A percentile compares a stretch with the other conserved stretches of the same genome.
These are phyloP conservation scores for Kalmusia sp. DNA, from an alignment of 2,329 filamentous ascomycete genomes.

Conservation along the genomic window DNA sequence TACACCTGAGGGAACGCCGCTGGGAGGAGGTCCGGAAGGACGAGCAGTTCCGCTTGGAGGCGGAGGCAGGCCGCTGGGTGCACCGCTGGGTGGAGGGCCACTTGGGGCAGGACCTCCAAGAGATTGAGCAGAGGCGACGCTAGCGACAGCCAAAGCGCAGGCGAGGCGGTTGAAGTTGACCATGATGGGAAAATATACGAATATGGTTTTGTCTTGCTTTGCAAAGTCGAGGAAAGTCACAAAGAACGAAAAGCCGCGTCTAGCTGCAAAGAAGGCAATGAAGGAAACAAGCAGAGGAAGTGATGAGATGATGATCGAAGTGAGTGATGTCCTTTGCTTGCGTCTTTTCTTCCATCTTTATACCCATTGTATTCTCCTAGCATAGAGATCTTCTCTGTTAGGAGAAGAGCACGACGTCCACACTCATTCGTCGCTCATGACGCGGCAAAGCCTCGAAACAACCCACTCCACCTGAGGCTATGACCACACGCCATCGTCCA, in stretches of 20 bases:
- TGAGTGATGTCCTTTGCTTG: too few relatives aligned
- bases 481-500: too few relatives aligned
- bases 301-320: too few relatives aligned
- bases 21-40: background rate
- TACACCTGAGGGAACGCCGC: background rate
- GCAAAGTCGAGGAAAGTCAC: background rate
- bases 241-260: too few relatives aligned
- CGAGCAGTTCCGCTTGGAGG: background rate
- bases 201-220: background rate
- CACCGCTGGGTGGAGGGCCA: background rate
- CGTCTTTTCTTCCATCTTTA: background rate
- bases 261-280: too few relatives aligned
- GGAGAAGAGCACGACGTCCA: too few relatives aligned
- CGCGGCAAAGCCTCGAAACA: slow-evolving; percentile 5
- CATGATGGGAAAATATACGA: background rate
- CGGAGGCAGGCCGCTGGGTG: background rate
- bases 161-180: slow-evolving; percentile 10
- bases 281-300: too few relatives aligned
- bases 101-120: background rate
- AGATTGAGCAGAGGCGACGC: slow-evolving; percentile 6
- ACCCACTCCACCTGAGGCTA: background rate
- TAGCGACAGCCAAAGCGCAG: slow-evolving; percentile 8
- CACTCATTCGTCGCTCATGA: background rate
- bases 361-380: too few relatives aligned
- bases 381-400: too few relatives aligned